Base-by-base conservation (phyloP, 495 filamentous ascomycete genomes). In the Chaetomium fimeti region DNA sequence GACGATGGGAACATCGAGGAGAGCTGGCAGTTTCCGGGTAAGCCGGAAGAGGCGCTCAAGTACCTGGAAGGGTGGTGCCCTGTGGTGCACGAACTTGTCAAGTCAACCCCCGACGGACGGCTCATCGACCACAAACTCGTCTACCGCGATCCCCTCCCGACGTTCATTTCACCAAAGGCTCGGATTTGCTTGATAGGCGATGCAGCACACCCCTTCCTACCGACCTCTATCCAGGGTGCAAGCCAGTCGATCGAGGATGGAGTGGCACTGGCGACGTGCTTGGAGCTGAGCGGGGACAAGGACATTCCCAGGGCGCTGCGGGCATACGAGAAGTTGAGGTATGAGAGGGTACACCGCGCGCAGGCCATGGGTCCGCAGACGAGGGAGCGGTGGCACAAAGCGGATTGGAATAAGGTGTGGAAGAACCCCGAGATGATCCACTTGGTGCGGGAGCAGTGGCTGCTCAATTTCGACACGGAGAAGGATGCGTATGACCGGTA, bases 161-260 rank as follows among this genome's bases (percentile, higher is more conserved):
- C 80, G 0, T 92, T 88, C 81, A 80, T 88, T 20, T 86, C 82
- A 6, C 77, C 82, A 16, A 76, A 79, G 16, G 80, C 82, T 15
- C 78, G 84, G 22, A 87, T 87, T n/a, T 81, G 79, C 38, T 75
- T 88, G 18, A 80, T 91, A 38, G 89, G 89, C 25, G 89, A 91
- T 67, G 78, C 87, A 7, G 89, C 89, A 2, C 89, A 92, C 74
- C 84, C 89, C 0, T 90, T 91, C 72, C 76, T 91, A 5, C 89
- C 88, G 0, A 89, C 87, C 0, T 87, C 83, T 5, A 84, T 85
- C n/a, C 86, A 90, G 64, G 89, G 89, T 0, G 89, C 86, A 0
- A 88, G 84, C 32, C 71, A 90, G 68, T 86, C 88, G 0, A 85
- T 91, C 65, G 89, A 92, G 67, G 89, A 91, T 71, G 89, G 84